Evolutionary conservation across 2,329 filamentous ascomycete species (phyloP).

Genomic region (Dactylellina leptospora): DNA sequence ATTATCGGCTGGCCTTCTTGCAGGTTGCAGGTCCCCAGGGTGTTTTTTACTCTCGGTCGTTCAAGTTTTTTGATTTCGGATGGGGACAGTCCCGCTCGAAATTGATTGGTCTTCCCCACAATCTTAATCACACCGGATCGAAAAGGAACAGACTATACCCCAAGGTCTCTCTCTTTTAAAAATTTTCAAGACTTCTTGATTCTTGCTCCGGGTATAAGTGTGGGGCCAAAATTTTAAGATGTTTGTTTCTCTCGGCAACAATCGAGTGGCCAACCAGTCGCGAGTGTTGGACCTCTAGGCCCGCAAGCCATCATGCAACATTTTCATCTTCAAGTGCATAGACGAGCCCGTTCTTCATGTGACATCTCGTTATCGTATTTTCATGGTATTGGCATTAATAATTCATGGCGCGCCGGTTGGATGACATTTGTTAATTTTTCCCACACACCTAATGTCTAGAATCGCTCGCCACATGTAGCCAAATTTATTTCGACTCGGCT

Average conservation of each 20-base stretch:
- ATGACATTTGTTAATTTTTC: slow-evolving; percentile 9
- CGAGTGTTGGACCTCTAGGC: background rate
- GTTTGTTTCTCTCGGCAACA: slow-evolving; percentile 8
- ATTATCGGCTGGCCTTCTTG: slow-evolving; percentile 13
- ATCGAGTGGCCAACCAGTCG: slow-evolving; percentile 21
- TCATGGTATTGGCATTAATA: slow-evolving; percentile 32
- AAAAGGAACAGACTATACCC: background rate
- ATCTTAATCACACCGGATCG: slow-evolving; percentile 12
- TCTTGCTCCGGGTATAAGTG: background rate
- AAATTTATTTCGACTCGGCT: slow-evolving; percentile 11
- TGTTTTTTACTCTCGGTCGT: background rate
- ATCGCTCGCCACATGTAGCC: slow-evolving; percentile 7
- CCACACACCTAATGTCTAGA: background rate
- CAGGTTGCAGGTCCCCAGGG: slow-evolving; percentile 8
- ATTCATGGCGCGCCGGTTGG: slow-evolving; percentile 18
- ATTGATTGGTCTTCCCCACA: slow-evolving; percentile 38
- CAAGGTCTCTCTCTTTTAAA: background rate
- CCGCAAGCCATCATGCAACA: slow-evolving; percentile 31
- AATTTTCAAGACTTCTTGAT: background rate
- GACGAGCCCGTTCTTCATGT: slow-evolving; percentile 13
- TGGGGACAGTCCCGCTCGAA: slow-evolving; percentile 17
- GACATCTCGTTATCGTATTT: slow-evolving; percentile 5
- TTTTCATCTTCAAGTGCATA: slow-evolving; percentile 3
- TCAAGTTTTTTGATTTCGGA: slow-evolving; percentile 8
- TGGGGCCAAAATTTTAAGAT: background rate